These are phyloP conservation scores for Tulasnella sp. DNA, from an alignment of 768 basidiomycete species.

Conservation along the genomic window DNA sequence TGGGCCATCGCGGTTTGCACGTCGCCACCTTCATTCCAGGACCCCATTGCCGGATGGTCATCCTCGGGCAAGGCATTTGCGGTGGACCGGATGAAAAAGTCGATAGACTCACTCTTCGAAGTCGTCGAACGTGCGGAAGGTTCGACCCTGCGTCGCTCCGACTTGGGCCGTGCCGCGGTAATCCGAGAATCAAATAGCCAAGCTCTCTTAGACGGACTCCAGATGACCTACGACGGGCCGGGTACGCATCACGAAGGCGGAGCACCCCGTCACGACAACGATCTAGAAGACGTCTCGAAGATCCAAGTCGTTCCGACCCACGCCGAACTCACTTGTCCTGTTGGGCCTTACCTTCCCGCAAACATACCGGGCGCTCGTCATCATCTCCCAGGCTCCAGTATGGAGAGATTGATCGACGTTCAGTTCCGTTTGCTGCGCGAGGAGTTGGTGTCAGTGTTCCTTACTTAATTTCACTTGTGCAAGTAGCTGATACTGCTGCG, in stretches of 20 bases:
- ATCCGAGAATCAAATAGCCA: slow-evolving; percentile 23
- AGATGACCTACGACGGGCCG: slow-evolving; percentile 46
- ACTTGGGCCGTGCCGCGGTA: slow-evolving; percentile 23
- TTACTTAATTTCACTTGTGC: background rate
- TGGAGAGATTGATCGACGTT: slow-evolving; percentile 60
- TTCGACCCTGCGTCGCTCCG: slow-evolving; percentile 16
- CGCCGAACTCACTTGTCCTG: slow-evolving; percentile 46
- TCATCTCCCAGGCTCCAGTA: slow-evolving; percentile 47
- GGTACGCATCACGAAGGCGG: slow-evolving; percentile 44
- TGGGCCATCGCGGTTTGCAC: slow-evolving; percentile 42
- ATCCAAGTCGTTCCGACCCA: slow-evolving; percentile 68
- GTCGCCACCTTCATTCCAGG: slow-evolving; percentile 39
- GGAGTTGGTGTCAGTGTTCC: slow-evolving; percentile 47
- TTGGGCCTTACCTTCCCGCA: slow-evolving; percentile 53
- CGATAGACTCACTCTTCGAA: slow-evolving; percentile 26
- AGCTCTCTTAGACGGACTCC: slow-evolving; percentile 36
- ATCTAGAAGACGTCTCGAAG: slow-evolving; percentile 44
- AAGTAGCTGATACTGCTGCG: background rate
- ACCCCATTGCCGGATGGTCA: slow-evolving; percentile 31
- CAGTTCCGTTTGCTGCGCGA: slow-evolving; percentile 70
- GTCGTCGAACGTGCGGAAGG: slow-evolving; percentile 46
- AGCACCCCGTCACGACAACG: slow-evolving; percentile 58
- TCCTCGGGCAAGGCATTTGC: slow-evolving; percentile 35
- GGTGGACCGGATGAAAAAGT: slow-evolving; percentile 31
- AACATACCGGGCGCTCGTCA: slow-evolving; percentile 58